Base-by-base conservation (phyloP, 305 asterid species). In the Fraxinus paxiana region DNA sequence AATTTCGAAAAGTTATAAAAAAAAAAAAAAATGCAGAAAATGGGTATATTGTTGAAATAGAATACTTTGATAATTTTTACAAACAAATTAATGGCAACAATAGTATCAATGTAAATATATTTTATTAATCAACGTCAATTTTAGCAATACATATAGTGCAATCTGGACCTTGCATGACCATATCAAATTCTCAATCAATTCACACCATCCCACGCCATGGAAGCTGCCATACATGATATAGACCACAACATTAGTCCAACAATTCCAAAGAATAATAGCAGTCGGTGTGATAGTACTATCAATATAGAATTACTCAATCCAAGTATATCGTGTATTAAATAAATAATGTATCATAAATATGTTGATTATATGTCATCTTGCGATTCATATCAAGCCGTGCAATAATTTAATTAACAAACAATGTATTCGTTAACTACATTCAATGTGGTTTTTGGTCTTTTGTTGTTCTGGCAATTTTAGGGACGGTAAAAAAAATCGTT, bases 171-270 rank as follows among this genome's bases (percentile, higher is more conserved):
- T 43, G 26, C 3, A 17, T 37, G 18, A 17, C 41, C 12, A 20
- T 20, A 41, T 43, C 77, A 43, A 72, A 35, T 6, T 35, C 6
- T 35, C 41, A 35, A 35, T 88, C 89, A 89, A 12, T 83, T 81
- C 13, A 73, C 86, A 79, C 79, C 83, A 79, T 90, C 93, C 93
- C 92, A 91, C 35, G 92, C 92, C 84, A 79, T 77, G 24, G 92
- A 91, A 82, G 93, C 91, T 87, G 86, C 83, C 82, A 72, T 24
- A 77, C 5, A 80, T 5, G 75, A n/a, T 13, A 67, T 18, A 75
- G 34, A 17, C 9, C 48, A 35, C 13, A 74, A 6, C 30, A 56
- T 76, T 71, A 73, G 35, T 43, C 43, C 67, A 69, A 63, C 12
- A 79, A 37, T 34, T 18, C 69, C 6, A 59, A 17, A 59, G n/a